A percentile compares a stretch with the other conserved stretches of the same genome.
Conservation (phyloP, 176 grass and related monocot species). For the Aegilops bicornis region DNA sequence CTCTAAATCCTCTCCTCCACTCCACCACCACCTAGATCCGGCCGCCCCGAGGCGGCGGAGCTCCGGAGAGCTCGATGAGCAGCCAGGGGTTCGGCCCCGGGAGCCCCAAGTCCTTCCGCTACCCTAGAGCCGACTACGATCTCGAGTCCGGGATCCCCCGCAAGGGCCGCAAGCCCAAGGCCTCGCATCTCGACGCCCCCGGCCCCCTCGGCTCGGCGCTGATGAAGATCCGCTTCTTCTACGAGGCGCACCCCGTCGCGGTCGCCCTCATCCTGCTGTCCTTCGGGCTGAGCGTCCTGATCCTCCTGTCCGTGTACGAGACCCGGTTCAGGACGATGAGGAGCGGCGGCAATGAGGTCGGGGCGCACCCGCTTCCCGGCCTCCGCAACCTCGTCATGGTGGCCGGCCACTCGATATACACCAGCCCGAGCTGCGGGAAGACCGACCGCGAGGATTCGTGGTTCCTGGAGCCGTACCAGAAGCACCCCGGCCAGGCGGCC, state of each 20-base stretch:
- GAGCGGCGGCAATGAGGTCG: conserved; percentile 15
- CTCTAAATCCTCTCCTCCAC: background rate
- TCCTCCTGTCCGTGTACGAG: conserved; percentile 74
- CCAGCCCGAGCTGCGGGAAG: conserved; percentile 62
- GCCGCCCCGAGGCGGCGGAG: background rate
- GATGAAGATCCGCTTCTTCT: conserved; percentile 46
- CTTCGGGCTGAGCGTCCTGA: conserved; percentile 53
- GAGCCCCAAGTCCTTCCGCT: conserved; percentile 79
- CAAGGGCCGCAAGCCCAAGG: conserved; percentile 63
- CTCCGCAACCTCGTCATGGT: conserved; percentile 88
- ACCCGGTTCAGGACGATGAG: conserved; percentile 59
- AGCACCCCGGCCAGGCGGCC: conserved; percentile 72
- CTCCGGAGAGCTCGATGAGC: conserved; percentile 52
- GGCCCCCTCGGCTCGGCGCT: conserved; percentile 28
- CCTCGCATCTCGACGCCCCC: conserved; percentile 41
- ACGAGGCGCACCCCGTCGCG: conserved; percentile 69
- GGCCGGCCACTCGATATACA: conserved; percentile 87
- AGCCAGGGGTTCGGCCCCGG: conserved; percentile 67
- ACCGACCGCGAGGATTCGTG: conserved; percentile 70
- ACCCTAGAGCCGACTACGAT: conserved; percentile 76
- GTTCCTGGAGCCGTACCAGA: conserved; percentile 89
- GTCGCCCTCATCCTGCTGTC: conserved; percentile 61
- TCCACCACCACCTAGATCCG: conserved; percentile 3
- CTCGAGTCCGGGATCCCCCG: conserved; percentile 57
- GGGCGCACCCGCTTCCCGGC: conserved; percentile 48